Percentiles rank a stretch among this genome's conserved stretches.
phyloP scores from a whole-genome alignment of 805 yeast species.

The Metschnikowia kofuensis region DNA sequence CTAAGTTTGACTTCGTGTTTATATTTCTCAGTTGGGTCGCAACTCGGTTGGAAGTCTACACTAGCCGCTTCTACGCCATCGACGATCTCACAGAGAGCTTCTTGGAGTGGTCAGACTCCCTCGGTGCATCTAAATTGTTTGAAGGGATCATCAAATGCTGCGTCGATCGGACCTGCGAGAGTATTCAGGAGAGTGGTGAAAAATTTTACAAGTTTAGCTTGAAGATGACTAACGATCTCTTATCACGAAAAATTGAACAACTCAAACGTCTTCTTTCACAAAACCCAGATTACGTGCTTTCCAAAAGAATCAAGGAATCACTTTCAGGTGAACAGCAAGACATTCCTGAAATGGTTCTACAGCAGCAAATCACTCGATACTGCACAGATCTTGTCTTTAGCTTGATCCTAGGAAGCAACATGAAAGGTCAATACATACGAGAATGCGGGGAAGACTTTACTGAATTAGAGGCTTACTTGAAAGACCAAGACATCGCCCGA shows the following conservation, averaged over 20 bases:
- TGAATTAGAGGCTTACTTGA: conserved; percentile 19
- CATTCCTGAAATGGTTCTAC: conserved; percentile 35
- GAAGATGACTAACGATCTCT: conserved; percentile 33
- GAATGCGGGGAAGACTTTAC: conserved; percentile 21
- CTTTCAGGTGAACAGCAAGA: conserved; percentile 20
- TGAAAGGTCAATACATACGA: conserved; percentile 23
- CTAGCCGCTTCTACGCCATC: conserved; percentile 11
- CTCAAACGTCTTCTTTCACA: conserved; percentile 28
- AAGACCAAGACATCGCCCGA: conserved; percentile 17
- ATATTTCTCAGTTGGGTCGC: conserved; percentile 10
- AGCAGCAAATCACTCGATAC: conserved; percentile 34
- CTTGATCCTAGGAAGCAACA: conserved; percentile 35
- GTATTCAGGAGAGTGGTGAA: conserved; percentile 32
- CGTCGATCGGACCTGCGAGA: conserved; percentile 26
- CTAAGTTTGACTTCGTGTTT: conserved; percentile 13
- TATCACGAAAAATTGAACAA: conserved; percentile 37
- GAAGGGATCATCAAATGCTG: conserved; percentile 1
- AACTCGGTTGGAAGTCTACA: conserved; percentile 2
- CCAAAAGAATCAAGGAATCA: conserved; percentile 19
- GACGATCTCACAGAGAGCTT: conserved; percentile 15
- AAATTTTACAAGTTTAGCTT: conserved; percentile 40
- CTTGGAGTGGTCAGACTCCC: neutral
- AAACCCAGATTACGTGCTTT: conserved; percentile 15
- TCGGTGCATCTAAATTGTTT: neutral
- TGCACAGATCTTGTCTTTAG: conserved; percentile 48